Conservation (phyloP, 2,329 filamentous ascomycete genomes). For the Arthrobotrys pseudoclavata region DNA sequence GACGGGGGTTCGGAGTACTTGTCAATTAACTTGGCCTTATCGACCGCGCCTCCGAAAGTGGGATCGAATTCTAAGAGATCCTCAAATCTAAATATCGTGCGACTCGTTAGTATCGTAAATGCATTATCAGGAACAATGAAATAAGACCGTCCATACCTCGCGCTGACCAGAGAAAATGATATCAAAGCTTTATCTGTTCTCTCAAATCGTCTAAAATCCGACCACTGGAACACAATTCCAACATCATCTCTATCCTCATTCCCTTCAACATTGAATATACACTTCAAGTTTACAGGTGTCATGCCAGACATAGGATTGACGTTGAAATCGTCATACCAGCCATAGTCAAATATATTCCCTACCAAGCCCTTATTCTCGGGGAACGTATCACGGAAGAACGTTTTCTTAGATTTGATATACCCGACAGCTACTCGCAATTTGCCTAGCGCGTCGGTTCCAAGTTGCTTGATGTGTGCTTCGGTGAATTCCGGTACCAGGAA, state of each 20-base stretch:
- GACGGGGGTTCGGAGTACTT: slow-evolving; percentile 40
- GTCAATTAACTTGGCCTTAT: slow-evolving; percentile 44
- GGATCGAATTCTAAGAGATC: slow-evolving; percentile 52
- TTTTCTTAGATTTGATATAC: slow-evolving; percentile 41
- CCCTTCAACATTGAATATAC: slow-evolving; percentile 41
- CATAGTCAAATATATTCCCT: slow-evolving; percentile 27
- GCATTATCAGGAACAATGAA: background rate
- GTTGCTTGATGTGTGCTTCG: slow-evolving; percentile 39
- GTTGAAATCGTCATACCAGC: slow-evolving; percentile 51
- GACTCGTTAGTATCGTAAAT: background rate
- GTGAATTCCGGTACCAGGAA: slow-evolving; percentile 40
- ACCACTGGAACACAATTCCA: slow-evolving; percentile 53
- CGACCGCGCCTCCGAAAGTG: slow-evolving; percentile 31
- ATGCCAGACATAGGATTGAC: slow-evolving; percentile 29
- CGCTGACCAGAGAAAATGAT: slow-evolving; percentile 42
- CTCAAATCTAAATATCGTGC: slow-evolving; percentile 31
- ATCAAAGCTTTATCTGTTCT: slow-evolving; percentile 52
- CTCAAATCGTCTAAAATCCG: slow-evolving; percentile 46
- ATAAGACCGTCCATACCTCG: slow-evolving; percentile 24
- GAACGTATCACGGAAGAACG: slow-evolving; percentile 47
- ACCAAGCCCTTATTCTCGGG: slow-evolving; percentile 32
- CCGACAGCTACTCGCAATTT: slow-evolving; percentile 41
- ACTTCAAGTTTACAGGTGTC: slow-evolving; percentile 41
- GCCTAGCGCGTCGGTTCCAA: slow-evolving; percentile 30
- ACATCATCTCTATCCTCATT: slow-evolving; percentile 46